These are phyloP conservation scores for Coemansia sp. DNA, from an alignment of 192 early-diverging fungal genomes.

Conservation along the genomic window DNA sequence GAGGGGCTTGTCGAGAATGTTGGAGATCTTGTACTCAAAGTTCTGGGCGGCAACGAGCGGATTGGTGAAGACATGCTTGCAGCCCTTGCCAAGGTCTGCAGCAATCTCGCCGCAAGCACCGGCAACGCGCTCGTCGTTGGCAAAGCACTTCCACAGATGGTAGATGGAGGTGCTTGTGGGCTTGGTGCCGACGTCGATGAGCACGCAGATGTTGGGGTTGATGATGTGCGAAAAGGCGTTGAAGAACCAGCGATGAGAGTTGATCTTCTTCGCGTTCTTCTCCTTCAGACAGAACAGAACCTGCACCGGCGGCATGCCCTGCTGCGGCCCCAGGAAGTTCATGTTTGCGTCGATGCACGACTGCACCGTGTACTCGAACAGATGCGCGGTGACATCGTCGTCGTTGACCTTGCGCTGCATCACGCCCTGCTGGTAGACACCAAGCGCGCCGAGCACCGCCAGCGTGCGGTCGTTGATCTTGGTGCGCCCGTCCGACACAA, in stretches of 20 bases:
- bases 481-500: conserved; percentile 86
- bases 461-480: conserved; percentile 78
- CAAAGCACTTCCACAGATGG: conserved; percentile 93
- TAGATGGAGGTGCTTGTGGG: conserved; percentile 82
- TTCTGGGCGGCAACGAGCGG: conserved; percentile 94
- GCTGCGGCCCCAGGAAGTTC: conserved; percentile 64
- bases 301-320: conserved; percentile 81
- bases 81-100: conserved; percentile 76
- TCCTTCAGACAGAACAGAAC: conserved; percentile 92
- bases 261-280: conserved; percentile 91
- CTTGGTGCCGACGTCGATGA: conserved; percentile 93
- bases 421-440: conserved; percentile 71
- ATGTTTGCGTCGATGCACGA: conserved; percentile 64
- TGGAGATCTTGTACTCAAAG: conserved; percentile 99
- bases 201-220: conserved; percentile 83
- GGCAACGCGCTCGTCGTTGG: conserved; percentile 73
- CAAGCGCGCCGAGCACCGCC: conserved; percentile 79
- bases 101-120: conserved; percentile 96
- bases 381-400: conserved; percentile 72
- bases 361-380: conserved; percentile 92
- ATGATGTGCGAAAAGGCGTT: conserved; percentile 84
- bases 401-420: conserved; percentile 69
- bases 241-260: conserved; percentile 97
- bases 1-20: conserved; percentile 95
- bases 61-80: conserved; percentile 67